Percentiles rank a stretch among this genome's conserved stretches.
Conservation (phyloP, 2,329 filamentous ascomycete genomes). For the Penicillium sp. region DNA sequence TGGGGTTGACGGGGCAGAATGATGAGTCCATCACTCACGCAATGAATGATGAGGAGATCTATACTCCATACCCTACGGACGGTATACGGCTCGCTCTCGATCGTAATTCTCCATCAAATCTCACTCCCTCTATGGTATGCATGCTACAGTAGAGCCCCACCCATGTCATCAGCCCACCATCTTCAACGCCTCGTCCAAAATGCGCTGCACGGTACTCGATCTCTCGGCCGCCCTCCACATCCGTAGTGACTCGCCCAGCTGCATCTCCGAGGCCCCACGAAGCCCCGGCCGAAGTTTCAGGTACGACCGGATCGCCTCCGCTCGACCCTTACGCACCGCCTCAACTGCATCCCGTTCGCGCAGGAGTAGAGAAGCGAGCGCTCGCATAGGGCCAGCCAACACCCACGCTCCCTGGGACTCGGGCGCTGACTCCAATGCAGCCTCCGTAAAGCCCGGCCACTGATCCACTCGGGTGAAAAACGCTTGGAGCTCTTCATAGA, state of each 20-base stretch:
- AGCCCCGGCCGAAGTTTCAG: conserved; percentile 32
- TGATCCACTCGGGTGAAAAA: conserved; percentile 38
- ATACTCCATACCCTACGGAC: too few relatives aligned
- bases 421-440: not conserved
- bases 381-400: conserved; percentile 33
- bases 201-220: conserved; percentile 42
- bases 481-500: conserved; percentile 41
- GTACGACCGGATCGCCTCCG: conserved; percentile 41
- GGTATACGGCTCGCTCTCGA: not conserved
- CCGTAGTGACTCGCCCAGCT: conserved; percentile 28
- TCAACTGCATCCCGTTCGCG: conserved; percentile 43
- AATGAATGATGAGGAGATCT: not conserved
- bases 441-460: conserved; percentile 13
- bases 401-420: conserved; percentile 14
- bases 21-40: not conserved
- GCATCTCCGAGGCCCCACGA: conserved; percentile 21
- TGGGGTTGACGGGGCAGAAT: not conserved
- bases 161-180: conserved; percentile 11
- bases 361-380: conserved; percentile 38
- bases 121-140: not conserved
- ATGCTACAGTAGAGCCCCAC: not conserved
- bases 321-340: conserved; percentile 42
- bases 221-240: conserved; percentile 46
- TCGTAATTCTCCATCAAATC: not conserved
- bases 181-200: conserved; percentile 39